Conservation (phyloP, 2,329 filamentous ascomycete genomes). For the Penicillium sp. region DNA sequence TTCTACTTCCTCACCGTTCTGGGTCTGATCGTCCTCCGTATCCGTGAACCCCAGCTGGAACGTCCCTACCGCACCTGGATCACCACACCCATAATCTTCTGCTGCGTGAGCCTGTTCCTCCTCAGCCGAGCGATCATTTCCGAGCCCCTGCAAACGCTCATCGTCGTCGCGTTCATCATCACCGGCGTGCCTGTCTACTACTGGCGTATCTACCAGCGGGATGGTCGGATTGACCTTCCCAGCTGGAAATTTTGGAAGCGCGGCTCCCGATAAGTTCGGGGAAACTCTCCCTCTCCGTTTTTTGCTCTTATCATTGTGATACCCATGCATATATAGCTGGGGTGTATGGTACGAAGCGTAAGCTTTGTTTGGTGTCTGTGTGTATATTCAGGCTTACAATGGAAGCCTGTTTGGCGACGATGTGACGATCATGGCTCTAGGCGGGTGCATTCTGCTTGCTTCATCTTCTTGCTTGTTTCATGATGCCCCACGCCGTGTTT, state of each 20-base stretch:
- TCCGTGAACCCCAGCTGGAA: constrained; percentile 77
- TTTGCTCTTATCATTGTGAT: constrained; percentile 18
- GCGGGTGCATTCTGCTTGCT: constrained; percentile 5
- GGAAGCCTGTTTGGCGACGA: constrained; percentile 12
- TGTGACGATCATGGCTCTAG: constrained; percentile 14
- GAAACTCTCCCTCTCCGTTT: neutral
- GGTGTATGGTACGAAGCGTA: constrained; percentile 10
- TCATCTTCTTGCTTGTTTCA: neutral
- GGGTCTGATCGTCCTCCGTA: constrained; percentile 79
- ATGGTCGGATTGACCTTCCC: constrained; percentile 35
- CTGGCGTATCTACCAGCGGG: constrained; percentile 65
- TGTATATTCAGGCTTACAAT: neutral
- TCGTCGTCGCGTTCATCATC: constrained; percentile 75
- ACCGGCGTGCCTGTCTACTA: constrained; percentile 82
- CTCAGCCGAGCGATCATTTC: constrained; percentile 82
- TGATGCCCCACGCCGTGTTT: neutral
- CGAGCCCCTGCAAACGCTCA: constrained; percentile 77
- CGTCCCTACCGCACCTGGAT: constrained; percentile 95
- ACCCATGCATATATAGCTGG: constrained; percentile 20
- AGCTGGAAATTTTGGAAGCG: constrained; percentile 41
- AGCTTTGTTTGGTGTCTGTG: neutral
- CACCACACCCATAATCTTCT: constrained; percentile 92
- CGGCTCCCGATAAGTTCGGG: constrained; percentile 7
- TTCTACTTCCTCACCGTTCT: constrained; percentile 97
- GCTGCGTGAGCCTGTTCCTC: constrained; percentile 89